Conservation (phyloP, 2,329 filamentous ascomycete species). For the Aspergillus unguis region DNA sequence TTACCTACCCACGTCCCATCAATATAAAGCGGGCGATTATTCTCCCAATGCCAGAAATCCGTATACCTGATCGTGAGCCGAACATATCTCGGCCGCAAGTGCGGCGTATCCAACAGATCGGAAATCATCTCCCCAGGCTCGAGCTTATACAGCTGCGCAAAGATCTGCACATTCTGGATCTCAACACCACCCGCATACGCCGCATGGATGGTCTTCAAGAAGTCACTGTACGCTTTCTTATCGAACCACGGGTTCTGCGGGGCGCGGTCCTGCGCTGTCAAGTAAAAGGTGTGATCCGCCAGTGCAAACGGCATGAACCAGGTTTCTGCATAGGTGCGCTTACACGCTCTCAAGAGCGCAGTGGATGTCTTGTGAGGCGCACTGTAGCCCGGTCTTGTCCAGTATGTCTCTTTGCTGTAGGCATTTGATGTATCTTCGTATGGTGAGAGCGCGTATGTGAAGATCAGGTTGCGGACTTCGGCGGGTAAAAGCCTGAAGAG, state of each 20-base stretch:
- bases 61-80: slow-evolving; percentile 50
- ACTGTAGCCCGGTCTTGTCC: slow-evolving; percentile 42
- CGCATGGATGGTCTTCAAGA: neutral
- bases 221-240: too few species aligned
- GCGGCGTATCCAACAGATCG: slow-evolving; percentile 23
- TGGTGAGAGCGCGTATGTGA: slow-evolving; percentile 40
- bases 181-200: slow-evolving; percentile 23
- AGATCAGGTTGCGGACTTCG: slow-evolving; percentile 52
- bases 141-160: slow-evolving; percentile 44
- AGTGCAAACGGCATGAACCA: slow-evolving; percentile 45
- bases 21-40: slow-evolving; percentile 36
- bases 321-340: slow-evolving; percentile 41
- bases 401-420: slow-evolving; percentile 36
- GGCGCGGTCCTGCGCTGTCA: slow-evolving; percentile 29
- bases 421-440: slow-evolving; percentile 30
- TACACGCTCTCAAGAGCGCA: slow-evolving; percentile 44
- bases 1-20: slow-evolving; percentile 35
- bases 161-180: slow-evolving; percentile 38
- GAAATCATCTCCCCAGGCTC: slow-evolving; percentile 28
- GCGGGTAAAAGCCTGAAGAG: slow-evolving; percentile 47
- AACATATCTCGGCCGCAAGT: slow-evolving; percentile 37
- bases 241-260: slow-evolving; percentile 19
- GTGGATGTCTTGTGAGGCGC: slow-evolving; percentile 37
- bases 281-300: slow-evolving; percentile 42
- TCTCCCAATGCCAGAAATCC: slow-evolving; percentile 50